Conservation (phyloP, 2,329 filamentous ascomycete species). For the Fonsecaea multimorphosa region DNA sequence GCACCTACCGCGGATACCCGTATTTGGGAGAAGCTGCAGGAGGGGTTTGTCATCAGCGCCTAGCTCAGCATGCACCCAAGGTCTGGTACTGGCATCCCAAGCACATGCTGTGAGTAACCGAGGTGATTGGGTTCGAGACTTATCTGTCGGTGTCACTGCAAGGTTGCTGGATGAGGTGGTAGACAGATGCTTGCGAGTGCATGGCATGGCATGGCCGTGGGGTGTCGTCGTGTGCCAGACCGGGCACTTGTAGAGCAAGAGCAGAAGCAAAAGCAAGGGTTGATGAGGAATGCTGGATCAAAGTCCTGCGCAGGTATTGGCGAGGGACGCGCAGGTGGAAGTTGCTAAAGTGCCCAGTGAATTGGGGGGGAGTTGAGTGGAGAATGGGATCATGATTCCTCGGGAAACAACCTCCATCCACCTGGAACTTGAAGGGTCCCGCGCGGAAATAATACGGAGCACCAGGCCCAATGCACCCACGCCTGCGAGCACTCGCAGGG, state of each 20-base stretch:
- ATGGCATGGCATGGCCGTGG: background rate
- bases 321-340: too few relatives aligned
- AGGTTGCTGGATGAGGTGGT: background rate
- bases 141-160: background rate
- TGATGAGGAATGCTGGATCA: too few relatives aligned
- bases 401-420: background rate
- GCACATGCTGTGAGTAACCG: conserved; percentile 6
- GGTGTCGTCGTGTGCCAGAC: background rate
- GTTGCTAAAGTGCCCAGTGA: too few relatives aligned
- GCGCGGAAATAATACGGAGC: too few relatives aligned
- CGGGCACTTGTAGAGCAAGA: background rate
- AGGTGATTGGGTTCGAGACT: conserved; percentile 9
- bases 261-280: too few relatives aligned
- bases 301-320: too few relatives aligned
- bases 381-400: background rate
- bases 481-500: too few relatives aligned
- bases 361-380: background rate
- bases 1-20: background rate
- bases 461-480: too few relatives aligned
- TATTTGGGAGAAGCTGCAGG: background rate
- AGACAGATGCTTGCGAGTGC: background rate
- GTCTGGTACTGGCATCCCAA: background rate
- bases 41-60: background rate
- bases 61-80: background rate
- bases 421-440: too few relatives aligned